Evolutionary conservation across 495 filamentous ascomycete genomes (phyloP), one percentile per base, ranked within the genome.

Genomic region (Trichodelitschia bisporula): DNA sequence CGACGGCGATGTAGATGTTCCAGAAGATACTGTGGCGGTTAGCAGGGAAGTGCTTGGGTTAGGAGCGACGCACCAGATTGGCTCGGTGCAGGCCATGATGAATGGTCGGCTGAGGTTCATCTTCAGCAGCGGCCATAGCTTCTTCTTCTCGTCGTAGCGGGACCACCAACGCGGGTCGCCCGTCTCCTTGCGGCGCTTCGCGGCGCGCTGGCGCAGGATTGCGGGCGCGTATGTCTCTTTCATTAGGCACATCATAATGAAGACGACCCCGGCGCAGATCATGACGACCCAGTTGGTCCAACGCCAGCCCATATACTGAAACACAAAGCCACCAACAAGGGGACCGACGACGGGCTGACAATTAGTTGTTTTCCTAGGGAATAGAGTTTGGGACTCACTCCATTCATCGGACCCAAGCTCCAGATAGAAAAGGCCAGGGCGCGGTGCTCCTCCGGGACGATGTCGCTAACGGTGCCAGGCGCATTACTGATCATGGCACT

Each of bases 201-300:
- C 66, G 0, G 78, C 72, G 36, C 77, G 78, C 20, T 51, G 53
- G 31, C 72, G 61, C 13, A 91, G 54, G 28, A 91, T 57, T 5
- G 61, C 58, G 0, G 80, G 80, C 0, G 71, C 61, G 40, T 89
- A 90, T 0, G 79, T 86, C 41, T 90, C 80, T 31, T 62, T 62
- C 32, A 37, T 16, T 12, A 32, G 3, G 26, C 24, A 76, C 62
- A 41, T 15, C 58, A 12, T 16, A 63, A 55, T 1, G 64, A 62
- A 31, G 8, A 18, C 14, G 0, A 62, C 54, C 2, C 66, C 72
- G 0, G 60, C 55, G 2, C 72, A 48, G 18, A 84, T 80, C 31
- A 89, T 46, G 4, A 73, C 64, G 12, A 90, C 50, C 77, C 80
- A 90, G 45, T 74, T 76, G n/a, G 66, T 71, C 77, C 77, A 89